Base-by-base conservation (phyloP, 2,329 filamentous ascomycete genomes). In the Ilyonectria destructans region DNA sequence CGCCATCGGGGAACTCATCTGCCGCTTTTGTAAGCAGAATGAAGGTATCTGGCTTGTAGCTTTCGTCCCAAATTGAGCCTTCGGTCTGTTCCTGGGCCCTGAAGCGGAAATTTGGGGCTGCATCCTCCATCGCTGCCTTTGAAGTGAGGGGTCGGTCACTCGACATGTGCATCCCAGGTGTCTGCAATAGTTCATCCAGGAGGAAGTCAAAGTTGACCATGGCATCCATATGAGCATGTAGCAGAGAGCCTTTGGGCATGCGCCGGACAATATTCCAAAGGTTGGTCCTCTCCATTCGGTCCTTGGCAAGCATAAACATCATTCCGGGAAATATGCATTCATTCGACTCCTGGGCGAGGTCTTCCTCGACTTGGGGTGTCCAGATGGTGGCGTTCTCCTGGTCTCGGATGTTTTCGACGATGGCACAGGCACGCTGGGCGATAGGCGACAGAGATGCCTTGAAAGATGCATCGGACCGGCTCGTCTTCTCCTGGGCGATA, bases 201-300 rank as follows among this genome's bases (percentile, higher is more conserved):
- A 97, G 83, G 83, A 90, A 97, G 77, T 94, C 92, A 71, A 95
- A 90, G 79, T 97, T 93, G 57, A 97, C 92, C 91, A 97, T 97
- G 74, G 95, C 94, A 80, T 97, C 93, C 78, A 97, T 85, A 80
- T 98, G 95, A 49, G 94, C 94, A 83, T 98, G 95, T 68, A 97
- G 83, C 33, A 97, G 85, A 9, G 91, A 87, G 13, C 96, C 96
- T 80, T 98, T 98, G 31, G 96, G 96, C 93, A 98, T 94, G 71
- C 85, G 88, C 67, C 91, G 89, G 17, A 97, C 88, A 74, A 98
- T 96, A 71, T 90, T 87, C 94, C 94, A 98, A 26, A 98, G 85
- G 77, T 91, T 91, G 15, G 94, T 97, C 73, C 86, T 86, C 81
- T 97, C 94, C 90, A 97, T 97, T 43, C 90, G 89, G n/a, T 91